These are phyloP conservation scores for Herpetomonas tarakana DNA, from an alignment of 208 protist species.

Conservation along the genomic window DNA sequence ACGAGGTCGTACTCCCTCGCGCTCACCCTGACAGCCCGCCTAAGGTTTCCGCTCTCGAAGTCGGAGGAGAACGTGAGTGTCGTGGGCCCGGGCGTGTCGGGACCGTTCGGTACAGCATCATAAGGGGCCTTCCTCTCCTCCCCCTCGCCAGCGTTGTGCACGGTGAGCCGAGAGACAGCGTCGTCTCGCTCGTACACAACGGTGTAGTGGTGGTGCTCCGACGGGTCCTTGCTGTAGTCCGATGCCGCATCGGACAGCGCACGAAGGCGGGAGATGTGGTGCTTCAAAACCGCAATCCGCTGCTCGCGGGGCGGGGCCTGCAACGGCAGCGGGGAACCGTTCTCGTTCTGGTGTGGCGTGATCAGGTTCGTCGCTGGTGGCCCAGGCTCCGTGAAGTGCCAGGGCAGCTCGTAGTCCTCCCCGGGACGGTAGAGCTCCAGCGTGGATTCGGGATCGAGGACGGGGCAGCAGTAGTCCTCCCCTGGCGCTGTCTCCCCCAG, in stretches of 20 bases:
- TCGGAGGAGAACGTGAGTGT: conserved; percentile 85
- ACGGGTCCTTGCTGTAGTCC: conserved; percentile 28
- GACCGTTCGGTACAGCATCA: background rate
- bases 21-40: conserved; percentile 82
- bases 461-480: background rate
- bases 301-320: conserved; percentile 27
- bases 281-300: conserved; percentile 40
- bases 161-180: background rate
- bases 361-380: conserved; percentile 21
- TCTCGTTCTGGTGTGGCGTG: conserved; percentile 10
- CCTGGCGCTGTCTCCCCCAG: background rate
- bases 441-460: background rate
- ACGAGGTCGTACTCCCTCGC: conserved; percentile 94
- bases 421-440: conserved; percentile 3
- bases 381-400: conserved; percentile 35
- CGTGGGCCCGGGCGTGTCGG: conserved; percentile 3
- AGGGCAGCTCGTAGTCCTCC: conserved; percentile 30
- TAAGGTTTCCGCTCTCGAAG: conserved; percentile 96
- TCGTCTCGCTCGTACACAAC: conserved; percentile 25
- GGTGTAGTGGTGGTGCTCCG: conserved; percentile 11
- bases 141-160: background rate
- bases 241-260: conserved; percentile 23
- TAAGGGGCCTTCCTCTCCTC: no score
- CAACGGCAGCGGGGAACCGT: conserved; percentile 19
- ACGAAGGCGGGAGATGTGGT: conserved; percentile 56